These are phyloP conservation scores for Chaetomium olivaceum DNA, from an alignment of 2,329 filamentous ascomycete species.

Conservation along the genomic window DNA sequence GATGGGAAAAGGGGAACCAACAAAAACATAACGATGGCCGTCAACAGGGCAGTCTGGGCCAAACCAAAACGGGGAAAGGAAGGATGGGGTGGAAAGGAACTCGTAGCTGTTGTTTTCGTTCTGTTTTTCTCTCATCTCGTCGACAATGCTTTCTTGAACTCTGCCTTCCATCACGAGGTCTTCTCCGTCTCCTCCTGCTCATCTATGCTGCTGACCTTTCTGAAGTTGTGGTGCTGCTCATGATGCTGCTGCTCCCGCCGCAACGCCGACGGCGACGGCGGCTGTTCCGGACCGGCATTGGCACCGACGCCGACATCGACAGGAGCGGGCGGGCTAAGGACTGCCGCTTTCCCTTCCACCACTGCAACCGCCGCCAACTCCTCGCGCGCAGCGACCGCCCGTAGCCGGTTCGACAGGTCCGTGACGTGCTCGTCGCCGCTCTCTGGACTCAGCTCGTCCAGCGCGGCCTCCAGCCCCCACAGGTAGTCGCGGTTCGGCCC, in stretches of 20 bases:
- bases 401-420: conserved; percentile 74
- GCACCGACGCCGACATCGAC: conserved; percentile 15
- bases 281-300: conserved; percentile 14
- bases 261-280: conserved; percentile 7
- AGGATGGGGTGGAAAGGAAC: not conserved
- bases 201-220: conserved; percentile 51
- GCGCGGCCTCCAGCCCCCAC: conserved; percentile 72
- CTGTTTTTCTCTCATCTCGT: conserved; percentile 12
- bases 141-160: conserved; percentile 17
- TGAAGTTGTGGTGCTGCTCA: conserved; percentile 41
- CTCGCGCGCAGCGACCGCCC: conserved; percentile 49
- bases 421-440: conserved; percentile 82
- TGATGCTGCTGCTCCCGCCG: conserved; percentile 22
- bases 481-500: conserved; percentile 91
- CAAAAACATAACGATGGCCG: not conserved
- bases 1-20: not conserved
- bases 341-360: not conserved
- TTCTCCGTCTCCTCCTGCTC: conserved; percentile 63
- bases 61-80: not conserved
- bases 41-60: not conserved
- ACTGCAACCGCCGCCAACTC: conserved; percentile 1
- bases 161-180: conserved; percentile 32
- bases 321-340: conserved; percentile 21
- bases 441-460: conserved; percentile 70
- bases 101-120: conserved; percentile 18